These are phyloP conservation scores for Corchorus olitorius DNA, from an alignment of 345 rosid species.

Conservation along the genomic window DNA sequence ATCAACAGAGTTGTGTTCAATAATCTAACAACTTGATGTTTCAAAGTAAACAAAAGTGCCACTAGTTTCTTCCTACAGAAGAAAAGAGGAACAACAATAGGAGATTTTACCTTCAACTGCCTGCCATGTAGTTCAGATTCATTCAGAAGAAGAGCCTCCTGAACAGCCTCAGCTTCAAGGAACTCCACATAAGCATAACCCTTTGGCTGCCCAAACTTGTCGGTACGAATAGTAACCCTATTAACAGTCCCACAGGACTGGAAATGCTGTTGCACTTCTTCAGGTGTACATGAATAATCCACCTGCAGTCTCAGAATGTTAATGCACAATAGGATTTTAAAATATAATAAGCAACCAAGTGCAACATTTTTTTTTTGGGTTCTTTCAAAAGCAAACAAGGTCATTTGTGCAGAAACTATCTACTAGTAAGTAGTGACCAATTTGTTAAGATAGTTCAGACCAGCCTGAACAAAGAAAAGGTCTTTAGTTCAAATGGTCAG, in stretches of 20 bases:
- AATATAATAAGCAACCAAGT: not conserved
- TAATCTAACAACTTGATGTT: not conserved
- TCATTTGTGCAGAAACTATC: conserved; percentile 10
- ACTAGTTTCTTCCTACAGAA: not conserved
- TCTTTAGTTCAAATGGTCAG: conserved; percentile 2
- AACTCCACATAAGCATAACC: conserved; percentile 85
- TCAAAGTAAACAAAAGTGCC: not conserved
- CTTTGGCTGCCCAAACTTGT: conserved; percentile 76
- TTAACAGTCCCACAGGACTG: conserved; percentile 77
- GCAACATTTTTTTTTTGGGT: not conserved
- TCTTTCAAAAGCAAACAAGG: not conserved
- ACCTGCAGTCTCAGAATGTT: conserved; percentile 40
- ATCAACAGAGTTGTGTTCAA: not conserved
- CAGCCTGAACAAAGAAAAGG: not conserved
- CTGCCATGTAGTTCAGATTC: conserved; percentile 77
- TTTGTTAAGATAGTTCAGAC: not conserved
- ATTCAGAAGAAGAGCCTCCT: conserved; percentile 61
- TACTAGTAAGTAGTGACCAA: not conserved
- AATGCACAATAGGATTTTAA: not conserved
- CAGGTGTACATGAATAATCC: conserved; percentile 73
- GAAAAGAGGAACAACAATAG: not conserved
- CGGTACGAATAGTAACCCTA: conserved; percentile 70
- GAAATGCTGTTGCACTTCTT: conserved; percentile 84
- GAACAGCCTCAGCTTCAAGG: conserved; percentile 65
- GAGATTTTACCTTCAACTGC: conserved; percentile 59